Evolutionary conservation across 148 eudicot genomes (phyloP).

Genomic region (Vaccinium corymbosum): DNA sequence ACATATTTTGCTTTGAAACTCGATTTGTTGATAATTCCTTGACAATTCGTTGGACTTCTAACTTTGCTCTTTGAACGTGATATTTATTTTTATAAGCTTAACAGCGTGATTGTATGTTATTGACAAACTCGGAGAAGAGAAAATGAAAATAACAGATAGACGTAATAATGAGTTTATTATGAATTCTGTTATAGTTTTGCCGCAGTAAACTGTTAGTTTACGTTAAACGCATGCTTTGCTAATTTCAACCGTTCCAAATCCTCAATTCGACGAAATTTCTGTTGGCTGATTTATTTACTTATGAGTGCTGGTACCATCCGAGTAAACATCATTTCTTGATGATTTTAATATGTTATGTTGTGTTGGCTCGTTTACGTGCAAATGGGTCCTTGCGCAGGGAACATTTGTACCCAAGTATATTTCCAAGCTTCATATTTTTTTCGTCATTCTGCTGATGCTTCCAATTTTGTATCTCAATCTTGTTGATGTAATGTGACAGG

Average conservation of each 20-base stretch:
- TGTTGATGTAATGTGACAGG: constrained; percentile 34
- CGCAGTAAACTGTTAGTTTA: neutral
- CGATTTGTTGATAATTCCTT: neutral
- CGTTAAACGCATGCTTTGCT: neutral
- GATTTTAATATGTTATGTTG: neutral
- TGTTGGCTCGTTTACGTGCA: neutral
- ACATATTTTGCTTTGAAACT: neutral
- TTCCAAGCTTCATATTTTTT: neutral
- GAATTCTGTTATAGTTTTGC: neutral
- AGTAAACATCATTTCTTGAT: neutral
- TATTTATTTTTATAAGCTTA: neutral
- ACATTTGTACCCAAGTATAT: too few relatives aligned
- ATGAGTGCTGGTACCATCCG: neutral
- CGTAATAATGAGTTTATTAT: neutral
- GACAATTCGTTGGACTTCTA: neutral
- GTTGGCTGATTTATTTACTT: neutral
- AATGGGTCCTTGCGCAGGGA: neutral
- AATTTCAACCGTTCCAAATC: neutral
- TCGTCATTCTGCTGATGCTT: neutral
- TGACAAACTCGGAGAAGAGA: neutral
- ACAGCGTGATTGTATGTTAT: neutral
- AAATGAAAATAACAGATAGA: neutral
- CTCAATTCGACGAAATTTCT: neutral
- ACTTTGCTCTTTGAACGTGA: neutral
- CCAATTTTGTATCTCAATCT: neutral